phyloP scores from a whole-genome alignment of 2,329 filamentous ascomycete genomes.

The Aspergillus pseudoterreus region DNA sequence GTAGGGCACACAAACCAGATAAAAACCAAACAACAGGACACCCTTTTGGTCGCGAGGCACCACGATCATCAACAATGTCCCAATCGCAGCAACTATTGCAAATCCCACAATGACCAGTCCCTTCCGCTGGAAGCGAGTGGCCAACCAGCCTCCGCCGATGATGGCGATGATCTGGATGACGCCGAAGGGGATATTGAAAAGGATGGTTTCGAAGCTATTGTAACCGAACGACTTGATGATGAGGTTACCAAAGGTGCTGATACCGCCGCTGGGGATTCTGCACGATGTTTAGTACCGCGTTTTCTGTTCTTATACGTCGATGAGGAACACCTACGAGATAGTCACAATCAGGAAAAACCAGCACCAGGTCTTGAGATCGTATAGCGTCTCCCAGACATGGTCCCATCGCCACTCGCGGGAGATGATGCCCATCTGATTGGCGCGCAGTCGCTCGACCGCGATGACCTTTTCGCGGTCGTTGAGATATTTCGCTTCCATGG shows the following conservation, averaged over 20 bases:
- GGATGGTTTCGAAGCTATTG: slow-evolving; percentile 36
- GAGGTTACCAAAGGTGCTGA: slow-evolving; percentile 38
- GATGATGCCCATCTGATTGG: slow-evolving; percentile 54
- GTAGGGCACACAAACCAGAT: slow-evolving; percentile 36
- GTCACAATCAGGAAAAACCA: slow-evolving; percentile 27
- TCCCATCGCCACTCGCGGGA: slow-evolving; percentile 51
- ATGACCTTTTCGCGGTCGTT: slow-evolving; percentile 50
- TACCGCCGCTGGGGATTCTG: slow-evolving; percentile 38
- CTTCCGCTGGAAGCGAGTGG: slow-evolving; percentile 42
- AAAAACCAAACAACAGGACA: slow-evolving; percentile 50
- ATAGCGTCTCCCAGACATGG: slow-evolving; percentile 40
- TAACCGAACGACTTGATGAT: slow-evolving; percentile 44
- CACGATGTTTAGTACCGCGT: neutral
- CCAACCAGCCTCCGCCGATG: slow-evolving; percentile 34
- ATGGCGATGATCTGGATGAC: slow-evolving; percentile 37
- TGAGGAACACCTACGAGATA: slow-evolving; percentile 16
- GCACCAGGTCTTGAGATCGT: slow-evolving; percentile 36
- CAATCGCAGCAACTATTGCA: slow-evolving; percentile 37
- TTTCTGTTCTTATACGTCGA: neutral
- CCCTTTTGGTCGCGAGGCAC: slow-evolving; percentile 47
- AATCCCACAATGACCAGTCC: slow-evolving; percentile 43
- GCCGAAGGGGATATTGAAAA: slow-evolving; percentile 42
- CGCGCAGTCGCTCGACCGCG: slow-evolving; percentile 52
- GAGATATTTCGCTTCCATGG: slow-evolving; percentile 48
- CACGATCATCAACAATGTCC: slow-evolving; percentile 48